phyloP scores from a whole-genome alignment of 208 protist species.

The Wallacemonas rigidus region DNA sequence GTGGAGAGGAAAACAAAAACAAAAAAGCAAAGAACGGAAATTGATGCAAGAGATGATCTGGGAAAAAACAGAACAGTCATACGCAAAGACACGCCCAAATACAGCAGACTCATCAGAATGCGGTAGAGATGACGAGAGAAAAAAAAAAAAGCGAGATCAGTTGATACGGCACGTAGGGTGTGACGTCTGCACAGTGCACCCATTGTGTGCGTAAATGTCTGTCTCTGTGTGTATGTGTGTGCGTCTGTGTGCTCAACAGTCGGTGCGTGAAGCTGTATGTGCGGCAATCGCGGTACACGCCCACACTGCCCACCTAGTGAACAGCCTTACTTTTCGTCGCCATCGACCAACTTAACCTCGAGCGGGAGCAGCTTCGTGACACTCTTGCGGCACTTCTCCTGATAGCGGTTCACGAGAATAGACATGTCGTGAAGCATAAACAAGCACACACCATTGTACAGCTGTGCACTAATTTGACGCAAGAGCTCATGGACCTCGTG shows the following conservation, averaged over 20 bases:
- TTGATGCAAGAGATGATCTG: conserved; percentile 8
- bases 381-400: conserved; percentile 69
- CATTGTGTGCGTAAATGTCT: background rate
- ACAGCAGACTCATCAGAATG: too few species aligned
- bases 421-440: conserved; percentile 82
- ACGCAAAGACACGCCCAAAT: background rate
- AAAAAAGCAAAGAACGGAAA: conserved; percentile 18
- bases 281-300: too few species aligned
- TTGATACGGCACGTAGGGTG: too few species aligned
- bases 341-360: conserved; percentile 53
- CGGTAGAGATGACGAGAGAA: too few species aligned
- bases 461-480: conserved; percentile 41
- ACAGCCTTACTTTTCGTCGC: conserved; percentile 9
- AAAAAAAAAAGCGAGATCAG: too few species aligned
- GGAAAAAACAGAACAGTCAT: background rate
- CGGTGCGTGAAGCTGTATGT: background rate
- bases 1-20: background rate
- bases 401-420: conserved; percentile 64
- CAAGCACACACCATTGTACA: conserved; percentile 64
- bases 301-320: too few species aligned
- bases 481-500: conserved; percentile 46
- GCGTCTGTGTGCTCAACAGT: too few species aligned
- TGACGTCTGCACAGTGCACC: background rate
- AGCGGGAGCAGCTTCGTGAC: conserved; percentile 60
- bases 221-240: background rate